Evolutionary conservation across 1,284 basidiomycete species (phyloP).

Genomic region (Hymenochaete sp.): DNA sequence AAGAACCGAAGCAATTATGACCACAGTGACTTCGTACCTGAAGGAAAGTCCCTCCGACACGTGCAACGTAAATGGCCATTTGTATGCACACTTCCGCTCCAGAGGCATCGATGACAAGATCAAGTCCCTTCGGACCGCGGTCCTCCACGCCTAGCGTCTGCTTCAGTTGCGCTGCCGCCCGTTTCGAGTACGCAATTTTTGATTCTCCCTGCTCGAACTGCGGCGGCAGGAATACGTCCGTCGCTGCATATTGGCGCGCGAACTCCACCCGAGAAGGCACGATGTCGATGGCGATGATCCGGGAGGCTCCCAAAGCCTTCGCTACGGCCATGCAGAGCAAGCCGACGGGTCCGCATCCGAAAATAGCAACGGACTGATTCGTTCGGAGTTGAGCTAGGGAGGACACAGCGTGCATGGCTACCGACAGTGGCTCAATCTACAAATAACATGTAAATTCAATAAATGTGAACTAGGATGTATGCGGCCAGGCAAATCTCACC

Average conservation of each 20-base stretch:
- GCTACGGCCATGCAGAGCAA: slow-evolving; percentile 90
- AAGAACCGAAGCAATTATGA: slow-evolving; percentile 3
- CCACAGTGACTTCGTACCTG: slow-evolving; percentile 36
- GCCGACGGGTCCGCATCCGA: slow-evolving; percentile 90
- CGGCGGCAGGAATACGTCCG: slow-evolving; percentile 70
- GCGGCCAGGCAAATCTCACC: slow-evolving; percentile 34
- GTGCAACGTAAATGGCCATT: slow-evolving; percentile 69
- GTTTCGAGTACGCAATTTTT: slow-evolving; percentile 58
- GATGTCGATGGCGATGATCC: slow-evolving; percentile 83
- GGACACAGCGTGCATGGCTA: slow-evolving; percentile 83
- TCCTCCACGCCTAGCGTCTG: slow-evolving; percentile 50
- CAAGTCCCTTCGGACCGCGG: slow-evolving; percentile 50
- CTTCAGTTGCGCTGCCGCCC: slow-evolving; percentile 56
- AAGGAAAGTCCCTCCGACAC: slow-evolving; percentile 65
- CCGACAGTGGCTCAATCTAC: slow-evolving; percentile 90
- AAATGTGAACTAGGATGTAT: not conserved
- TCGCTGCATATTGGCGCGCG: slow-evolving; percentile 82
- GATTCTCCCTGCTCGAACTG: slow-evolving; percentile 56
- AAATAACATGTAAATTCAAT: slow-evolving; percentile 4
- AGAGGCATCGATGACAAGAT: slow-evolving; percentile 76
- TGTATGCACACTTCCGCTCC: slow-evolving; percentile 85
- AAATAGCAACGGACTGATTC: slow-evolving; percentile 69
- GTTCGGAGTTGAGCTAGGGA: slow-evolving; percentile 68
- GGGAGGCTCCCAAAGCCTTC: slow-evolving; percentile 76
- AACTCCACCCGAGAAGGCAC: slow-evolving; percentile 77